Evolutionary conservation across 2,329 filamentous ascomycete species (phyloP).

Genomic region (Rutstroemia sp.): DNA sequence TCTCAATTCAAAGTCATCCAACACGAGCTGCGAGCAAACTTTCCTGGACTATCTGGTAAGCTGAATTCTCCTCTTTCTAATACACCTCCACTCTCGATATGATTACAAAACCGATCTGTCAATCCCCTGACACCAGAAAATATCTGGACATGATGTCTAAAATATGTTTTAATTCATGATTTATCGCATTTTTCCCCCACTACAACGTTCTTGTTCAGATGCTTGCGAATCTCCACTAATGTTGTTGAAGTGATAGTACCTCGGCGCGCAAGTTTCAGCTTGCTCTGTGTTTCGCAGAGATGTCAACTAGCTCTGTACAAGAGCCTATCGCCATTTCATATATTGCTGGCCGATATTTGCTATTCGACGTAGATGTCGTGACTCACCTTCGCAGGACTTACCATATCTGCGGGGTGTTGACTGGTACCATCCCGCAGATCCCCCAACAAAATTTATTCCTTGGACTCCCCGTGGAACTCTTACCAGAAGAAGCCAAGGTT

Average conservation of each 20-base stretch:
- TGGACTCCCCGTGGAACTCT: slow-evolving; percentile 79
- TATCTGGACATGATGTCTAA: slow-evolving; percentile 39
- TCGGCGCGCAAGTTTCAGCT: neutral
- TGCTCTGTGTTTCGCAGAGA: neutral
- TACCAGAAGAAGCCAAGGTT: slow-evolving; percentile 80
- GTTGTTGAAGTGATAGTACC: neutral
- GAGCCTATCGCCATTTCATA: slow-evolving; percentile 71
- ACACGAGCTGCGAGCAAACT: neutral
- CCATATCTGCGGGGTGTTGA: slow-evolving; percentile 78
- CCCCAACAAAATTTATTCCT: slow-evolving; percentile 94
- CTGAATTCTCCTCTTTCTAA: neutral
- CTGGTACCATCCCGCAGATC: slow-evolving; percentile 83
- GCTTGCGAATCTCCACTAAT: neutral
- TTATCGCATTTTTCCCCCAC: slow-evolving; percentile 24
- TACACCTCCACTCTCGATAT: slow-evolving; percentile 36
- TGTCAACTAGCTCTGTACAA: slow-evolving; percentile 16
- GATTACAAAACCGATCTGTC: slow-evolving; percentile 70
- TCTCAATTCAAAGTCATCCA: neutral
- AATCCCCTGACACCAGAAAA: slow-evolving; percentile 63
- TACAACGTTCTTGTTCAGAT: neutral
- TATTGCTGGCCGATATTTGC: slow-evolving; percentile 72
- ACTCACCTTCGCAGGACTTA: slow-evolving; percentile 70
- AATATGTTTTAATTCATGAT: slow-evolving; percentile 43
- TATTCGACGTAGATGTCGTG: slow-evolving; percentile 81
- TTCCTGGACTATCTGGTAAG: slow-evolving; percentile 1